Percentiles rank a stretch among this genome's conserved stretches.
Evolutionary conservation across 2,329 filamentous ascomycete species (phyloP).

Genomic region (Cladosporium velox): DNA sequence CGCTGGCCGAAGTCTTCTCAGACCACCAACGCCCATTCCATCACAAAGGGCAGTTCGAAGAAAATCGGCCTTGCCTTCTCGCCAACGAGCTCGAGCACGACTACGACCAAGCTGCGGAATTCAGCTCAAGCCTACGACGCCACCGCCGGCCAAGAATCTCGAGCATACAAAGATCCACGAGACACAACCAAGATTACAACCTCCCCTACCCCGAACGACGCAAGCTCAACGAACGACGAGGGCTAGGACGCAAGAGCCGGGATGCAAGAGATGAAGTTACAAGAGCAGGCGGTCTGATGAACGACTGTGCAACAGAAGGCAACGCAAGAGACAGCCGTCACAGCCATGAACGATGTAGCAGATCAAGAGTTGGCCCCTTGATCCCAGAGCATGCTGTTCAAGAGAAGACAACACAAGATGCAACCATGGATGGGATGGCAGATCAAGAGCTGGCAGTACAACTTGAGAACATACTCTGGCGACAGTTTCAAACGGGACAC

Average conservation of each 20-base stretch:
- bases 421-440: neutral
- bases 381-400: too few relatives aligned
- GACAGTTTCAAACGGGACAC: neutral
- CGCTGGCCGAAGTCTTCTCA: neutral
- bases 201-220: neutral
- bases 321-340: neutral
- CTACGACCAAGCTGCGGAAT: neutral
- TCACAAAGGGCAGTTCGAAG: neutral
- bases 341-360: neutral
- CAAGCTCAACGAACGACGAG: neutral
- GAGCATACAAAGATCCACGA: neutral
- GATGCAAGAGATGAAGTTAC: neutral
- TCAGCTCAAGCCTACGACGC: neutral
- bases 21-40: neutral
- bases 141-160: neutral
- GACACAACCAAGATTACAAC: neutral
- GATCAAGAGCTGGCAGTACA: neutral
- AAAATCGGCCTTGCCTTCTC: neutral
- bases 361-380: neutral
- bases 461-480: neutral
- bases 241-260: neutral
- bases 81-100: neutral
- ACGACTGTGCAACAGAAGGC: neutral
- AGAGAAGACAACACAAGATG: neutral
- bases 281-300: neutral